These are phyloP conservation scores for Solanum rostratum DNA, from an alignment of 257 asterid species.

Conservation along the genomic window DNA sequence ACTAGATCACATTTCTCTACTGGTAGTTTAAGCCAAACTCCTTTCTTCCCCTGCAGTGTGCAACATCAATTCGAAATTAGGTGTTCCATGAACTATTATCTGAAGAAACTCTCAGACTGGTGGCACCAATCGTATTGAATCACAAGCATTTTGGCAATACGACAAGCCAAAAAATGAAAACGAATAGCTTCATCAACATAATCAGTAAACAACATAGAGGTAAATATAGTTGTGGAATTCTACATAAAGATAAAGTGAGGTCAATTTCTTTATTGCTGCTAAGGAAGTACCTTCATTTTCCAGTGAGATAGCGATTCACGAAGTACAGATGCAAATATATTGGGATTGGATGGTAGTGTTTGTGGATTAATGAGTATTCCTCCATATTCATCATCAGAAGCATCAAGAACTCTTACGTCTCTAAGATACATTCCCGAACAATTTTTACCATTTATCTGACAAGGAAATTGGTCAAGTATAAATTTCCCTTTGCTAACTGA, in stretches of 20 bases:
- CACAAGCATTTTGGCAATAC: not conserved
- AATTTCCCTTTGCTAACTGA: slow-evolving; percentile 27
- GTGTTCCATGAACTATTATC: not conserved
- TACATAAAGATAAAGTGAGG: not conserved
- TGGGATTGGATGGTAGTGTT: slow-evolving; percentile 53
- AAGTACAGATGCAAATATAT: slow-evolving; percentile 39
- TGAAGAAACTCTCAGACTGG: not conserved
- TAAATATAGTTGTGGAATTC: not conserved
- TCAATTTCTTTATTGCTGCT: not conserved
- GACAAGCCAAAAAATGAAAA: not conserved
- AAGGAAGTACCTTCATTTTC: slow-evolving; percentile 43
- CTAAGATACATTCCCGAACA: slow-evolving; percentile 21
- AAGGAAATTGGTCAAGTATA: slow-evolving; percentile 28
- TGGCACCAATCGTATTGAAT: not conserved
- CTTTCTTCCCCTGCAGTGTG: slow-evolving; percentile 53
- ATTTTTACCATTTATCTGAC: slow-evolving; percentile 26
- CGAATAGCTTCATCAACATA: not conserved
- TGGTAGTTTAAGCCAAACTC: slow-evolving; percentile 84
- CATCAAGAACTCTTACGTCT: slow-evolving; percentile 42
- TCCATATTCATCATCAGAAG: slow-evolving; percentile 66
- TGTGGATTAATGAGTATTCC: slow-evolving; percentile 57
- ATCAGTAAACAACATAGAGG: not conserved
- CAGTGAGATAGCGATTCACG: slow-evolving; percentile 57
- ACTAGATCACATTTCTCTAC: slow-evolving; percentile 64
- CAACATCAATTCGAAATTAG: not conserved